A percentile compares a stretch with the other conserved stretches of the same genome.
phyloP scores from a whole-genome alignment of 2,329 filamentous ascomycete genomes.

The Cladosporium austrohemisphaericum region DNA sequence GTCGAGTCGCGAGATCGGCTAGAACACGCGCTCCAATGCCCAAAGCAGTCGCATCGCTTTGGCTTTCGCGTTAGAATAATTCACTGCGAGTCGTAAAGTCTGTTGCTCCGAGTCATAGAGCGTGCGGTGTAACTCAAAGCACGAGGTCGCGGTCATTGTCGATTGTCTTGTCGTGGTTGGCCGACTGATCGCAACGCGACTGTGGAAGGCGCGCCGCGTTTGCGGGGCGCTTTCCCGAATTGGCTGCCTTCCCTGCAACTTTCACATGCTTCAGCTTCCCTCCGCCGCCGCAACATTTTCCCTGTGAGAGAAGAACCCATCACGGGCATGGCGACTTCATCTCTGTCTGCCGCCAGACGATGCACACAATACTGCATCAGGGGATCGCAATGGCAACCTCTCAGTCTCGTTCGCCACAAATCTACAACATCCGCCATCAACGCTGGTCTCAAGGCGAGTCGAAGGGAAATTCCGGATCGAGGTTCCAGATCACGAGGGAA shows the following conservation, averaged over 20 bases:
- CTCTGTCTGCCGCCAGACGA: not conserved
- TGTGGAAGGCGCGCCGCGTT: not conserved
- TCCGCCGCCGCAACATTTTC: constrained; percentile 3
- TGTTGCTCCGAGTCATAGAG: not conserved
- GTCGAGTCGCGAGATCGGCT: too few species aligned
- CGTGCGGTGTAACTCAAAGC: not conserved
- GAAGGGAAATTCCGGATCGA: not conserved
- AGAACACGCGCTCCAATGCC: too few species aligned
- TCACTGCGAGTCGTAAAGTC: too few species aligned
- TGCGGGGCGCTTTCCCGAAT: too few species aligned
- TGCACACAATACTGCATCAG: not conserved
- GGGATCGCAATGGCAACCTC: constrained; percentile 1
- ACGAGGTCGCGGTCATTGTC: too few species aligned
- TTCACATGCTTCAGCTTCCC: constrained; percentile 11
- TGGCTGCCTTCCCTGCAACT: not conserved
- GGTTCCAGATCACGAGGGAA: not conserved
- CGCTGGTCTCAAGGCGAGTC: constrained; percentile 48
- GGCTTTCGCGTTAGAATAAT: too few species aligned
- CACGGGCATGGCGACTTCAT: not conserved
- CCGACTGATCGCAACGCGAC: not conserved
- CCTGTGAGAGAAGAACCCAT: not conserved
- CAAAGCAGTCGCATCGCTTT: too few species aligned
- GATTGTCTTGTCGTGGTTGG: not conserved
- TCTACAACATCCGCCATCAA: constrained; percentile 68
- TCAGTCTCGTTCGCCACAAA: constrained; percentile 29